A percentile compares a stretch with the other conserved stretches of the same genome.
Conservation (phyloP, 2,329 filamentous ascomycete species). For the Pseudocercospora musae region DNA sequence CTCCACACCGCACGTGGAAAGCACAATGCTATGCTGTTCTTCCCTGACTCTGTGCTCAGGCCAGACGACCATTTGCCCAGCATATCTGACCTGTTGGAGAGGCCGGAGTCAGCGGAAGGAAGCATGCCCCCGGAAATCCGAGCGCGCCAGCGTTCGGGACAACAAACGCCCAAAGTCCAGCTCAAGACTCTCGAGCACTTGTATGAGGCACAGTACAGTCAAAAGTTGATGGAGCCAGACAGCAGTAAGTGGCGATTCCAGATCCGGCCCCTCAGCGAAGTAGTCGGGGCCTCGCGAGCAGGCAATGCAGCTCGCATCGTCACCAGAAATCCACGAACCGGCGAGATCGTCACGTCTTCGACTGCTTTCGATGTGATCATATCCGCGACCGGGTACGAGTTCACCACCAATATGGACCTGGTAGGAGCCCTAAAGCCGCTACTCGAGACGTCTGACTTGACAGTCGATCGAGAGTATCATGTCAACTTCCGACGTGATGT, state of each 20-base stretch:
- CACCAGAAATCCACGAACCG: conserved; percentile 17
- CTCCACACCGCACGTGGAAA: conserved; percentile 19
- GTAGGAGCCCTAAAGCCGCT: conserved; percentile 13
- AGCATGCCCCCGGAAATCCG: conserved; percentile 23
- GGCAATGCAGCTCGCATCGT: conserved; percentile 15
- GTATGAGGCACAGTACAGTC: conserved; percentile 26
- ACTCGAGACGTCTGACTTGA: conserved; percentile 18
- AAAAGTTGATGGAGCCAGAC: conserved; percentile 22
- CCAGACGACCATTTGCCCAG: conserved; percentile 23
- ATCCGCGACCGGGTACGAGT: conserved; percentile 21
- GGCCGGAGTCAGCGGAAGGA: conserved; percentile 9
- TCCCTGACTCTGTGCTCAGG: conserved; percentile 23
- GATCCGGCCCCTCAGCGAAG: conserved; percentile 16
- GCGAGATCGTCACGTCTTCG: conserved; percentile 9
- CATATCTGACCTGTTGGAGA: conserved; percentile 17
- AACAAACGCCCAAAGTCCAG: conserved; percentile 19
- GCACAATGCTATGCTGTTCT: conserved; percentile 25
- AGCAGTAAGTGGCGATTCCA: conserved; percentile 23
- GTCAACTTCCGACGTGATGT: conserved; percentile 25
- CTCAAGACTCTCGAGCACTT: conserved; percentile 23
- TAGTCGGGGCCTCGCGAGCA: conserved; percentile 16
- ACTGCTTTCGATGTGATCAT: conserved; percentile 23
- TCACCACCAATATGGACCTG: conserved; percentile 14
- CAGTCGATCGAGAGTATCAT: conserved; percentile 23
- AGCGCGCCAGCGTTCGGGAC: conserved; percentile 10